Percentiles rank a stretch among this genome's conserved stretches.
phyloP scores from a whole-genome alignment of 202 grass and related monocot species.

The Hordeum pubiflorum region DNA sequence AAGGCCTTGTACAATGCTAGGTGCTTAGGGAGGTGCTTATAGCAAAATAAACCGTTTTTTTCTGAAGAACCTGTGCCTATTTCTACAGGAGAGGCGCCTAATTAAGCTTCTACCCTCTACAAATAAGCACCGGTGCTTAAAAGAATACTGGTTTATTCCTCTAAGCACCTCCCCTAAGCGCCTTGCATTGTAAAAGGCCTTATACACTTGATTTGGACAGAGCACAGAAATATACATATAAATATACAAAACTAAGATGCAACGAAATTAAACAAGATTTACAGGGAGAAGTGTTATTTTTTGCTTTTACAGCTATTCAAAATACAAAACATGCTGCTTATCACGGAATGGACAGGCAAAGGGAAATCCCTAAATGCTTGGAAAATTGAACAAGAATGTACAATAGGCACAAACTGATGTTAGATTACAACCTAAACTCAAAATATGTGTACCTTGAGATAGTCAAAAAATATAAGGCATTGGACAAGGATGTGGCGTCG shows the following conservation, averaged over 20 bases:
- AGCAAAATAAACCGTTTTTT: too few relatives aligned
- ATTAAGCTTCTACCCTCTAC: too few relatives aligned
- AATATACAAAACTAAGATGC: background rate
- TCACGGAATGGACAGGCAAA: background rate
- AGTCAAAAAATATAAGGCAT: conserved; percentile 97
- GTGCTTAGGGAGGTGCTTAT: too few relatives aligned
- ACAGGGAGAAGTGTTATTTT: background rate
- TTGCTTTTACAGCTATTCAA: background rate
- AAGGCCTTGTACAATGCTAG: too few relatives aligned
- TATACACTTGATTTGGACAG: background rate
- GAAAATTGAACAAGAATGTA: background rate
- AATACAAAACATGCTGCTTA: background rate
- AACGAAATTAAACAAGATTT: background rate
- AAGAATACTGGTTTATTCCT: too few relatives aligned
- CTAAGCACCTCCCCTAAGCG: too few relatives aligned
- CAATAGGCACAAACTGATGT: background rate
- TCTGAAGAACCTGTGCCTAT: too few relatives aligned
- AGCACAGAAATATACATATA: background rate
- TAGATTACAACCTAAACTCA: background rate
- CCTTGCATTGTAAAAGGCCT: too few relatives aligned
- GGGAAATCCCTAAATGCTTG: background rate
- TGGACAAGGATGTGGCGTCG: conserved; percentile 96
- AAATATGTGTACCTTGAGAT: conserved; percentile 63
- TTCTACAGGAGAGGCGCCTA: too few relatives aligned
- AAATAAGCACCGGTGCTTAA: too few relatives aligned